phyloP scores from a whole-genome alignment of 257 asterid species.

The Solanum lignicaule region DNA sequence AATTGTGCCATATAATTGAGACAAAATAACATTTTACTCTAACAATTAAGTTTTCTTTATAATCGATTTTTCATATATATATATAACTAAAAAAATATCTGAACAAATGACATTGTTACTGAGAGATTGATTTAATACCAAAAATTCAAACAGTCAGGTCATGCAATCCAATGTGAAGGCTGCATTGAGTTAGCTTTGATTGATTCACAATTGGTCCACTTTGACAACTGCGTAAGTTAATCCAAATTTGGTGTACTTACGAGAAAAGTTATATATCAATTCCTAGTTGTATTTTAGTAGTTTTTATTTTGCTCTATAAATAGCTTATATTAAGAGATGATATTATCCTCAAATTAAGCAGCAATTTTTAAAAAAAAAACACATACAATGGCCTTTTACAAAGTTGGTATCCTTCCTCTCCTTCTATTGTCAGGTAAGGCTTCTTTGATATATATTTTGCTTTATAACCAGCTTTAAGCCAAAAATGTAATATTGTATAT shows the following conservation, averaged over 20 bases:
- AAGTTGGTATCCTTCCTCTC: background rate
- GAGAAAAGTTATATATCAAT: background rate
- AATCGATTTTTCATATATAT: too few species aligned
- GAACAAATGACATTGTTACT: rapidly evolving
- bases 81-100: background rate
- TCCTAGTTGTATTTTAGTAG: background rate
- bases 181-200: background rate
- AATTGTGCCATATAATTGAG: too few species aligned
- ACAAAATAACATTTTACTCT: too few species aligned
- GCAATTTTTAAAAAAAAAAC: background rate
- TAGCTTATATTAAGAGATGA: background rate
- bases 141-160: background rate
- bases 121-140: background rate
- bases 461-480: background rate
- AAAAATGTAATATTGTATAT: background rate
- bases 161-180: background rate
- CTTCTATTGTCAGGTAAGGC: background rate
- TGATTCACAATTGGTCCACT: background rate
- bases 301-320: background rate
- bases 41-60: too few species aligned
- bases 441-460: background rate
- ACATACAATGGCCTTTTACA: background rate
- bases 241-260: background rate
- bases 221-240: background rate
- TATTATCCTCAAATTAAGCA: background rate